Conservation (phyloP, 495 filamentous ascomycete species). For the Hyphodiscus hymeniophilus region DNA sequence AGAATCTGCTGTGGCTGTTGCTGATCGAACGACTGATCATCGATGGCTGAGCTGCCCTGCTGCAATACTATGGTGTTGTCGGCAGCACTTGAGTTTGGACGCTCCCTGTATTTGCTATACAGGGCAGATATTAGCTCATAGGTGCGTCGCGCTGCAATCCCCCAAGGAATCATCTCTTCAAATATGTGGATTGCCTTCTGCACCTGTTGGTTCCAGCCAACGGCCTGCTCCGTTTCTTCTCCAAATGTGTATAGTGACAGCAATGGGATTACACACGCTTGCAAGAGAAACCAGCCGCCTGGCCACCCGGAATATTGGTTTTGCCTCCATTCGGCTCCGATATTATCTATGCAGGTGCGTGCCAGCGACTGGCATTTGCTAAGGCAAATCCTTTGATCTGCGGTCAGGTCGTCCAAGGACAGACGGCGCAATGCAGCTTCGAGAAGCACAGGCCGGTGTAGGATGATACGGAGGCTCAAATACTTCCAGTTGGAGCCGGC, state of each 20-base stretch:
- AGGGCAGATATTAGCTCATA: neutral
- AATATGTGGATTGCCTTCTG: neutral
- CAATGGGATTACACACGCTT: constrained; percentile 65
- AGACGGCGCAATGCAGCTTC: neutral
- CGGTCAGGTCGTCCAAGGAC: neutral
- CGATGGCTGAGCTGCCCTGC: neutral
- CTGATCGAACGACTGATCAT: neutral
- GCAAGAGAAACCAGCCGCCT: constrained; percentile 71
- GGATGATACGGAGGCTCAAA: neutral
- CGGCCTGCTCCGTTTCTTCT: neutral
- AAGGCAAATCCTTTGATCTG: constrained; percentile 58
- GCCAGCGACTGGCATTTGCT: constrained; percentile 59
- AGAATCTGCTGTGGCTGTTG: too few relatives aligned
- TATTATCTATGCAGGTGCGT: constrained; percentile 20
- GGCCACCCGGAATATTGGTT: constrained; percentile 72
- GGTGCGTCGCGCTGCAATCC: neutral
- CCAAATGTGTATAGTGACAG: constrained; percentile 48
- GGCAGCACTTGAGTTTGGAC: neutral
- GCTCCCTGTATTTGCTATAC: neutral
- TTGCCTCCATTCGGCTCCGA: constrained; percentile 45
- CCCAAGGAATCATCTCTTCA: constrained; percentile 1
- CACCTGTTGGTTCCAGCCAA: neutral
- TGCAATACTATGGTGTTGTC: neutral
- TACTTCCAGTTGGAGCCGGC: neutral
- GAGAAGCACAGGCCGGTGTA: neutral